Evolutionary conservation across 2,329 filamentous ascomycete species (phyloP), one percentile per base, ranked within the genome.

Genomic region (Colletotrichum abscissum): DNA sequence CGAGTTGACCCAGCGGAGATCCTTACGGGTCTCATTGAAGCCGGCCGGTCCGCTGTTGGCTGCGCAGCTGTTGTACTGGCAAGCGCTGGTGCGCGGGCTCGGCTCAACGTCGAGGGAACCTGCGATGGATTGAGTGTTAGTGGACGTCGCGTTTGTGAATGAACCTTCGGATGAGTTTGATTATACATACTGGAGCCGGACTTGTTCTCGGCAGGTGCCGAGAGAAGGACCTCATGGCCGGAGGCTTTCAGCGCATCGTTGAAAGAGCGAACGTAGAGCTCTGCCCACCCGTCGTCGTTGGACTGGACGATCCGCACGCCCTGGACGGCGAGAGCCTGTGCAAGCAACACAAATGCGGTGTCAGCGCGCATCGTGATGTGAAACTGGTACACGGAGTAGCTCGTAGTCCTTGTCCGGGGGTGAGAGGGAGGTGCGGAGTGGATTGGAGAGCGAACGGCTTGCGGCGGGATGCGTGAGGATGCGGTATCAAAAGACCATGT

Each of bases 221-320:
- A 92, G 6, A 94, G 84, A 7, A 92, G 80, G 88, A 76, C 90
- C 11, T 89, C 84, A 76, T 93, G 88, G 0, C 90, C 90, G 2
- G 88, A 86, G 1, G 81, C 81, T 11, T 82, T 86, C 54, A 94
- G 82, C 14, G 86, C 84, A 65, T 89, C 81, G 81, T 92, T 89
- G 64, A 93, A 83, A 0, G 86, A 85, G 19, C 92, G 88, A 63
- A 92, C 82, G 77, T 94, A 93, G 54, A 87, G 87, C 82, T 93
- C 92, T 5, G 92, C 91, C 92, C 92, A 94, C 42, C 92, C 92
- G 78, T 94, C 92, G 76, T 94, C 92, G 80, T 94, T 94, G 89
- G 56, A 87, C 79, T 64, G 76, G 79, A 80, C 79, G 77, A 92
- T 89, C 76, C 90, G 89, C 58, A 87, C 78, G 67, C 77, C 78